Evolutionary conservation across 192 early-diverging fungal genomes (phyloP).

Genomic region (Backusella morwellensis): DNA sequence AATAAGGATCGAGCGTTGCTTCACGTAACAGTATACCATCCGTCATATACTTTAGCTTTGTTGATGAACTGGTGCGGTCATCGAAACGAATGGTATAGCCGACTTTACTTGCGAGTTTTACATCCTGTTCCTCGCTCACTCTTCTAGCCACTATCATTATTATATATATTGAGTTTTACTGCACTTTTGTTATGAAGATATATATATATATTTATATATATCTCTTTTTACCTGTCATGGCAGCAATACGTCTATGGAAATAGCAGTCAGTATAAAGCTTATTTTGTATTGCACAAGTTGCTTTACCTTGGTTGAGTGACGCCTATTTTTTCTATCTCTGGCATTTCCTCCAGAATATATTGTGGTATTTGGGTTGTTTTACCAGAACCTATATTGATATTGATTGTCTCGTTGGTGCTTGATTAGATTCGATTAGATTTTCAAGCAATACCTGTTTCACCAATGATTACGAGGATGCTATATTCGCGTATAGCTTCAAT

Average conservation of each 20-base stretch:
- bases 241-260: constrained; percentile 69
- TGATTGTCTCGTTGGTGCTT: neutral
- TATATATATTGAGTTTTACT: neutral
- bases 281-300: neutral
- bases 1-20: constrained; percentile 73
- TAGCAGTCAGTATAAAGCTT: neutral
- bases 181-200: neutral
- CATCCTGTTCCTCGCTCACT: constrained; percentile 89
- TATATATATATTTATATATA: too few relatives aligned
- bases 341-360: constrained; percentile 63
- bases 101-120: constrained; percentile 75
- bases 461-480: constrained; percentile 84
- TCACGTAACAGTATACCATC: constrained; percentile 95
- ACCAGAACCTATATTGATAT: constrained; percentile 51
- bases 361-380: constrained; percentile 91
- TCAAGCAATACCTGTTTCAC: constrained; percentile 73
- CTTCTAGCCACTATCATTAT: constrained; percentile 77
- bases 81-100: constrained; percentile 97
- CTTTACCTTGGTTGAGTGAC: constrained; percentile 76
- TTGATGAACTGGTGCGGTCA: constrained; percentile 82
- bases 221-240: constrained; percentile 54
- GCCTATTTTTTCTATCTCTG: constrained; percentile 46
- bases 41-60: constrained; percentile 96
- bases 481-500: constrained; percentile 85
- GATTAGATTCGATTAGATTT: neutral